Percentiles rank a stretch among this genome's conserved stretches.
phyloP scores from a whole-genome alignment of 306 rosid species.

The Quercus alba region DNA sequence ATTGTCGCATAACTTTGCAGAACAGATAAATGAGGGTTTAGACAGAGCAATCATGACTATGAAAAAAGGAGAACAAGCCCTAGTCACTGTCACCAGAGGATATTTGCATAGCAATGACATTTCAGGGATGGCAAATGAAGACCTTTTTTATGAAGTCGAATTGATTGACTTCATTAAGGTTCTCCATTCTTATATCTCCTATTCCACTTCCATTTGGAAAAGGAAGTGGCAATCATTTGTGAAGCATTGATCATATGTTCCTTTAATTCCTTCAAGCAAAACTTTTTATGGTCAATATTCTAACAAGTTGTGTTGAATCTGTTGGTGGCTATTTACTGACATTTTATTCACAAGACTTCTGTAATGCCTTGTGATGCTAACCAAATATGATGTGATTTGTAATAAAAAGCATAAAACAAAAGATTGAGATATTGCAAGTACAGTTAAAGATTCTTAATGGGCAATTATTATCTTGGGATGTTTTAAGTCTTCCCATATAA shows the following conservation, averaged over 20 bases:
- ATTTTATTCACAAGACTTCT: not conserved
- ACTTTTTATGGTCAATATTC: not conserved
- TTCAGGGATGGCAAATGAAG: conserved; percentile 13
- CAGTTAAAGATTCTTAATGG: not conserved
- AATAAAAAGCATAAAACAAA: too few relatives aligned
- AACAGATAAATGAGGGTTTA: conserved; percentile 47
- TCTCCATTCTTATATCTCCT: not conserved
- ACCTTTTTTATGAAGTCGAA: conserved; percentile 43
- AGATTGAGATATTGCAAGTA: not conserved
- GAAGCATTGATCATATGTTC: not conserved
- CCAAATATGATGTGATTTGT: too few relatives aligned
- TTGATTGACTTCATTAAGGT: conserved; percentile 64
- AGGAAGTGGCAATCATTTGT: not conserved
- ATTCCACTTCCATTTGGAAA: not conserved
- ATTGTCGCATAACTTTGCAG: conserved; percentile 29
- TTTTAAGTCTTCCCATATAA: too few relatives aligned
- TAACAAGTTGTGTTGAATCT: not conserved
- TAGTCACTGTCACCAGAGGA: conserved; percentile 40
- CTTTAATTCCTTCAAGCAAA: not conserved
- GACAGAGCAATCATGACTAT: conserved; percentile 68
- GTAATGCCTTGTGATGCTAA: not conserved
- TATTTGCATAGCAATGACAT: conserved; percentile 21
- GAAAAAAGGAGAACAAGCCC: conserved; percentile 58
- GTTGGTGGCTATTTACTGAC: not conserved
- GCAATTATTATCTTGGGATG: too few relatives aligned